phyloP scores from a whole-genome alignment of 2,329 filamentous ascomycete genomes.

The Pseudogymnoascus sp. region DNA sequence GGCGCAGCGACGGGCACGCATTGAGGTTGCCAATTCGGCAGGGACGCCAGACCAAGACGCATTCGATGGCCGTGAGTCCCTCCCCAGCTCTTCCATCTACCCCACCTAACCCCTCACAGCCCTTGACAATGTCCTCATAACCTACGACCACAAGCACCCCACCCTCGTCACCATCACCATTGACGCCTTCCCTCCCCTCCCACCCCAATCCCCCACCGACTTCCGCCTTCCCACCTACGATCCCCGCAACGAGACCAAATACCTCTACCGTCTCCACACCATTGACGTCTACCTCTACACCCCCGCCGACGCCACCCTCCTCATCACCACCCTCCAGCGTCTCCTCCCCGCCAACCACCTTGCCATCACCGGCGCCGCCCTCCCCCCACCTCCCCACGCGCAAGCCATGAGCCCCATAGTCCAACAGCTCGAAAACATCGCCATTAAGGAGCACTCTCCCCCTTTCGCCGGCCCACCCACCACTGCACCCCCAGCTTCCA shows the following conservation, averaged over 20 bases:
- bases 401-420: slow-evolving; percentile 59
- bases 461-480: slow-evolving; percentile 10
- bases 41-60: slow-evolving; percentile 72
- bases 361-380: slow-evolving; percentile 57
- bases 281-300: slow-evolving; percentile 77
- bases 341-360: slow-evolving; percentile 54
- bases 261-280: slow-evolving; percentile 69
- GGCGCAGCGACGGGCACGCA: slow-evolving; percentile 54
- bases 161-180: slow-evolving; percentile 61
- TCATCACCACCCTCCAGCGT: slow-evolving; percentile 59
- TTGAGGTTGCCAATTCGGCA: slow-evolving; percentile 69
- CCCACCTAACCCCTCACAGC: slow-evolving; percentile 36
- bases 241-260: slow-evolving; percentile 64
- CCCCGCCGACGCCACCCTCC: slow-evolving; percentile 59
- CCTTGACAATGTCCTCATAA: slow-evolving; percentile 55
- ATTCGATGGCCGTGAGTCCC: slow-evolving; percentile 61
- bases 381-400: slow-evolving; percentile 37
- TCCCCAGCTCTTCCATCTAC: not conserved
- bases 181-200: slow-evolving; percentile 33
- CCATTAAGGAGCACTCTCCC: slow-evolving; percentile 45
- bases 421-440: slow-evolving; percentile 63
- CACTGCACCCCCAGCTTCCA: slow-evolving; percentile 26
- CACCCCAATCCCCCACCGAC: slow-evolving; percentile 40
- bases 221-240: slow-evolving; percentile 73
- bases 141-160: slow-evolving; percentile 67